Conservation (phyloP, 208 protist genomes). For the Trypanosoma melophagium region DNA sequence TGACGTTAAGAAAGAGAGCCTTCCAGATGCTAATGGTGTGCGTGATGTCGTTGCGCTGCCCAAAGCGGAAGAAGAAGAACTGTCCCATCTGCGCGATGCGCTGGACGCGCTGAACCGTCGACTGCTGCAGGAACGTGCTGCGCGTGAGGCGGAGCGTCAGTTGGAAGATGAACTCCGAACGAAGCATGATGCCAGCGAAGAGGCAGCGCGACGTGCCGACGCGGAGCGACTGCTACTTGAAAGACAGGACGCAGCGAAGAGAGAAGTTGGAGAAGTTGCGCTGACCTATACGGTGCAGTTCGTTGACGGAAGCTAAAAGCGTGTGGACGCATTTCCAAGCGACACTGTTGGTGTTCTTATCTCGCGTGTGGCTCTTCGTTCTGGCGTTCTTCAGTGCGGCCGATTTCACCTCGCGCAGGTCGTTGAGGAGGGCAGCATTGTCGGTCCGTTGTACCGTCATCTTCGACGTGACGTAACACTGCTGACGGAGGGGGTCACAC, state of each 20-base stretch:
- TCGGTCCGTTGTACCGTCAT: slow-evolving; percentile 22
- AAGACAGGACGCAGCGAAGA: slow-evolving; percentile 19
- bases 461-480: slow-evolving; percentile 21
- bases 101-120: slow-evolving; percentile 27
- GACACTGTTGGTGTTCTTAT: slow-evolving; percentile 27
- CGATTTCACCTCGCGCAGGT: slow-evolving; percentile 31
- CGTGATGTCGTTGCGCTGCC: neutral
- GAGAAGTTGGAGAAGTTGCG: slow-evolving; percentile 18
- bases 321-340: slow-evolving; percentile 32
- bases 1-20: too few species aligned
- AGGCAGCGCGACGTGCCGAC: neutral
- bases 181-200: slow-evolving; percentile 12
- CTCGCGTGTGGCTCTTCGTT: slow-evolving; percentile 14
- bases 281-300: slow-evolving; percentile 37
- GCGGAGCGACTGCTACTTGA: slow-evolving; percentile 14
- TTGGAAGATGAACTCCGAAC: slow-evolving; percentile 19
- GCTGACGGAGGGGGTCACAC: slow-evolving; percentile 24
- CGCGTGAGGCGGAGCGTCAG: slow-evolving; percentile 13
- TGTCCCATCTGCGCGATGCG: slow-evolving; percentile 16
- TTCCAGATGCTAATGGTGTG: too few species aligned
- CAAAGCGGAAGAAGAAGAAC: slow-evolving; percentile 19
- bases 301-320: slow-evolving; percentile 26
- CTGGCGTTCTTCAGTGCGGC: slow-evolving; percentile 19
- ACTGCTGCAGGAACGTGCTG: slow-evolving; percentile 25
- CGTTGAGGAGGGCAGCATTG: slow-evolving; percentile 27